These are phyloP conservation scores for Oidium heveae DNA, from an alignment of 2,329 filamentous ascomycete genomes.

Conservation along the genomic window DNA sequence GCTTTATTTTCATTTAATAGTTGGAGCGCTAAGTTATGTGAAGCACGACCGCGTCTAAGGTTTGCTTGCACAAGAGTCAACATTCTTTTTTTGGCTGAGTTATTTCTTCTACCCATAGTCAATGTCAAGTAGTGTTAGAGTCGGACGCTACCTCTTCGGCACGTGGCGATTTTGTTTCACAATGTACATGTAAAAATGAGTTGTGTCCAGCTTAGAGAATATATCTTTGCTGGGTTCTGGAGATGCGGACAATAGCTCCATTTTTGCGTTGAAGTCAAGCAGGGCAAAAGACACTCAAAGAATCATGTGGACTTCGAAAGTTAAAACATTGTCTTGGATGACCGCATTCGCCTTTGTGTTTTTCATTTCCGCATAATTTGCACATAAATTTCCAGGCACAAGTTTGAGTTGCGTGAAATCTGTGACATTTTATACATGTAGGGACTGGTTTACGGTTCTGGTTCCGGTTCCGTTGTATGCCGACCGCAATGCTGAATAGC, in stretches of 20 bases:
- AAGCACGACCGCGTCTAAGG: too few relatives aligned
- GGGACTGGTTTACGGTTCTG: neutral
- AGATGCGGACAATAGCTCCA: neutral
- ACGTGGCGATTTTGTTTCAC: too few relatives aligned
- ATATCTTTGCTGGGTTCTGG: neutral
- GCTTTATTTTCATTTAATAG: too few relatives aligned
- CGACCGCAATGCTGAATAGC: neutral
- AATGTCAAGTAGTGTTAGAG: too few relatives aligned
- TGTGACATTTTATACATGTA: neutral
- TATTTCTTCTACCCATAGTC: too few relatives aligned
- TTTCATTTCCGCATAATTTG: neutral
- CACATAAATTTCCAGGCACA: neutral
- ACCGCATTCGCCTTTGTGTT: neutral
- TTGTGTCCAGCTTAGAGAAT: neutral
- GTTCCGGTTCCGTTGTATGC: neutral
- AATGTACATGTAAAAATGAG: too few relatives aligned
- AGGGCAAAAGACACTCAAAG: neutral
- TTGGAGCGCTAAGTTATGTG: too few relatives aligned
- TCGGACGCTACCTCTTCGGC: too few relatives aligned
- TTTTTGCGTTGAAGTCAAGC: neutral
- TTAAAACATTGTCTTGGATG: neutral
- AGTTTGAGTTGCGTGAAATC: neutral
- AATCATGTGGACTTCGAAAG: neutral
- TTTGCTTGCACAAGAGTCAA: too few relatives aligned
- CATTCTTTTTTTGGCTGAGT: too few relatives aligned